Percentiles rank a stretch among this genome's conserved stretches.
These are phyloP conservation scores for Annulohypoxylon bovei DNA, from an alignment of 495 filamentous ascomycete genomes.

Conservation along the genomic window DNA sequence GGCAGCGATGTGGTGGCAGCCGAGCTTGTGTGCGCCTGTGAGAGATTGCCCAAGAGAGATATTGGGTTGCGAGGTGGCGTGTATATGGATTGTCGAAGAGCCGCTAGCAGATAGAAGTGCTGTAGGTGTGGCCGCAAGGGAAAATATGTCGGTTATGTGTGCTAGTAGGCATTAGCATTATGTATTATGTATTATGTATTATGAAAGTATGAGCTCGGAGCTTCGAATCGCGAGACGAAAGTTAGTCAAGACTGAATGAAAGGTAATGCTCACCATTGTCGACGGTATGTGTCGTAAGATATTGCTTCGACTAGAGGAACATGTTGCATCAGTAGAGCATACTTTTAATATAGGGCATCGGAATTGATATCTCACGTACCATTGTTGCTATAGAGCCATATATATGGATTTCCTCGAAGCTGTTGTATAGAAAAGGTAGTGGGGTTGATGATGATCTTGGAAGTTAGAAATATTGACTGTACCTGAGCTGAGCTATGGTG, in stretches of 20 bases:
- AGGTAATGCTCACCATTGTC: constrained; percentile 73
- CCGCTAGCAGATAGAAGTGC: constrained; percentile 85
- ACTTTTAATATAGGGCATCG: neutral
- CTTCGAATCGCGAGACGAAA: neutral
- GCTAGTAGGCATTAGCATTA: constrained; percentile 58
- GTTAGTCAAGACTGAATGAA: neutral
- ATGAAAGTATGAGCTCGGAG: constrained; percentile 12
- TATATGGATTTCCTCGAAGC: constrained; percentile 7
- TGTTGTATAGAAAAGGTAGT: constrained; percentile 15
- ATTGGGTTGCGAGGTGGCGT: constrained; percentile 72
- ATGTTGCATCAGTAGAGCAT: neutral
- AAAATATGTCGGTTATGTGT: constrained; percentile 89
- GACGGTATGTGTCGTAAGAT: constrained; percentile 88
- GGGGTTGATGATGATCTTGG: constrained; percentile 39
- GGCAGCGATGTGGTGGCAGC: constrained; percentile 86
- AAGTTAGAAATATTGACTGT: constrained; percentile 2
- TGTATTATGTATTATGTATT: constrained; percentile 1
- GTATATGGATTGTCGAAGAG: constrained; percentile 78
- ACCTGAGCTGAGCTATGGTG: constrained; percentile 30
- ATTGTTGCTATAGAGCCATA: constrained; percentile 35
- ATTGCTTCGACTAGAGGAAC: constrained; percentile 89
- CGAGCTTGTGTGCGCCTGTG: constrained; percentile 78
- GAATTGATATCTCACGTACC: constrained; percentile 20
- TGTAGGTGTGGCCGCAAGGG: constrained; percentile 80
- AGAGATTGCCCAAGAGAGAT: constrained; percentile 83